These are phyloP conservation scores for Neurospora sp. DNA, from an alignment of 495 filamentous ascomycete genomes.

Conservation along the genomic window DNA sequence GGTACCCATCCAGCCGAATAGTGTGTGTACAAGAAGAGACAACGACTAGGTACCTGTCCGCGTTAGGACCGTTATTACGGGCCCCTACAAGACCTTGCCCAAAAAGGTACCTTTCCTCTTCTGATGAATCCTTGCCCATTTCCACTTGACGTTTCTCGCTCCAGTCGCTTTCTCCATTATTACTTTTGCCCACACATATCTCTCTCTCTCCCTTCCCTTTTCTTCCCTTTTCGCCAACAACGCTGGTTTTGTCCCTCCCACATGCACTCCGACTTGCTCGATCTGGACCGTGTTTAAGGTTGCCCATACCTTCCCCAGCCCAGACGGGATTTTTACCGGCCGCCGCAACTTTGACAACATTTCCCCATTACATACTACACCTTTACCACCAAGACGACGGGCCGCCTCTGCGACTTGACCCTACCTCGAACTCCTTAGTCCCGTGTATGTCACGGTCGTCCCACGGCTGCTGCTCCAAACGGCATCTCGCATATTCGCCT, in stretches of 20 bases:
- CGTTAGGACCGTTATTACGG: neutral
- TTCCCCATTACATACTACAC: neutral
- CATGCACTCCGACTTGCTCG: conserved; percentile 9
- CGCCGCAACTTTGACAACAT: neutral
- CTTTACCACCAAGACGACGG: neutral
- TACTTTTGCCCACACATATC: conserved; percentile 23
- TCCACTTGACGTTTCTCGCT: conserved; percentile 18
- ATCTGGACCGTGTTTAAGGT: conserved; percentile 3
- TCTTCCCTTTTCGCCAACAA: conserved; percentile 12
- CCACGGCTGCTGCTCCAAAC: neutral
- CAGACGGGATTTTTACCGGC: neutral
- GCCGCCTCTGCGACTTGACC: neutral
- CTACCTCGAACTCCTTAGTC: neutral
- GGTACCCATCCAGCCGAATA: neutral
- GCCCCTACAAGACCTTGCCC: conserved; percentile 11
- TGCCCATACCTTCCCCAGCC: conserved; percentile 5
- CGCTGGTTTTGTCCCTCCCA: conserved; percentile 5
- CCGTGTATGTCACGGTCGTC: neutral
- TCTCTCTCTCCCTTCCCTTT: conserved; percentile 18
- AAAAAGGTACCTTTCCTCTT: conserved; percentile 3
- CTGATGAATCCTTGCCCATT: conserved; percentile 8
- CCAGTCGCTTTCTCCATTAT: conserved; percentile 30
- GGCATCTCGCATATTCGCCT: neutral
- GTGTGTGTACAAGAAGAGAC: neutral
- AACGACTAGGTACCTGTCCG: neutral